Base-by-base conservation (phyloP, 768 basidiomycete species). In the Chalciporus sphaerocephalus region DNA sequence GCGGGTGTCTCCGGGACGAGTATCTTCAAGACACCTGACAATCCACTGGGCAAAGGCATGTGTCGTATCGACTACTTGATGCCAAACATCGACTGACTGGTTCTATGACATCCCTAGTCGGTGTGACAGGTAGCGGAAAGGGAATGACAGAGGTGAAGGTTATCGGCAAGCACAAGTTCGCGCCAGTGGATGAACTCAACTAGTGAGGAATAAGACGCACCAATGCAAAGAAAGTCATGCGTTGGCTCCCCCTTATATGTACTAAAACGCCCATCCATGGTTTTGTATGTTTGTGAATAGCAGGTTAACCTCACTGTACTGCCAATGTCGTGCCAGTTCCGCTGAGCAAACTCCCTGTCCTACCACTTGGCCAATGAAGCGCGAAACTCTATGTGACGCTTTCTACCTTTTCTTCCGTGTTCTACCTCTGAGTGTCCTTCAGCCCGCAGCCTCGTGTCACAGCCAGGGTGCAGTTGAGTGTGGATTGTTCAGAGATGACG, bases 11-110 rank as follows among this genome's bases (percentile, higher is more conserved):
- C 85, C 23, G 92, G 92, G 21, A 92, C 86, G 52, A 92, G 89
- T 57, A 93, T 93, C 53, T 94, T 94, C 75, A 91, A 92, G 71
- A 94, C 90, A 4, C 92, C 92, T 11, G 92, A 92, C 54, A 92
- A 93, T 61, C 92, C 92, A 10, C 62, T 90, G 16, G 92, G 92
- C 20, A 79, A 74, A 76, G 92, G 92, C 87, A 56, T 36, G 78
- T 61, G 47, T 66, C 55, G 52, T 65, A 62, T 45, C 49, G 21
- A 24, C 44, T 21, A 8, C 45, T 16, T 50, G 42, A 10, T 40
- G 12, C n/a, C 32, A 28, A n/a, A 5, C 10, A 16, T 24, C 0
- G 10, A 25, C 41, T 38, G 32, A 51, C 62, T 57, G 25, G 55
- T 10, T 58, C 44, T 36, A 32, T 46, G 48, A 17, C 45, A 13